These are phyloP conservation scores for Xylaria hypoxylon DNA, from an alignment of 2,329 filamentous ascomycete species.

Conservation along the genomic window DNA sequence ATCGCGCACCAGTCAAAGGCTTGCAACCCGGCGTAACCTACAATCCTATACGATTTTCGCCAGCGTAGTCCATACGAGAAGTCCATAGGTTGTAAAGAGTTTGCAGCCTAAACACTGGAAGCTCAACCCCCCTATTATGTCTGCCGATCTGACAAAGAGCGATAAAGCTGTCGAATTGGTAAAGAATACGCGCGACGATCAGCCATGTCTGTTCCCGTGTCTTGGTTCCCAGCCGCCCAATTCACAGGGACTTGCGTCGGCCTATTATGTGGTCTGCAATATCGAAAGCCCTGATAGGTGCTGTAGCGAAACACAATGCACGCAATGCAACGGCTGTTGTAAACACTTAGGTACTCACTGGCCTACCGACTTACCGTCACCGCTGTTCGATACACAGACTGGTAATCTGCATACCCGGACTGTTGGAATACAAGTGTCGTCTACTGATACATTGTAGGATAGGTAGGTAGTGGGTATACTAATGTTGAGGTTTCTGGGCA, in stretches of 20 bases:
- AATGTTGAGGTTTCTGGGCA: slow-evolving; percentile 12
- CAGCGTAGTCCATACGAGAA: neutral
- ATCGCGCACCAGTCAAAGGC: slow-evolving; percentile 29
- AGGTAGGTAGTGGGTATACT: neutral
- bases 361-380: slow-evolving; percentile 5
- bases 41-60: slow-evolving; percentile 8
- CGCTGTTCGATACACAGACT: neutral
- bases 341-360: neutral
- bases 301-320: neutral
- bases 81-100: slow-evolving; percentile 3
- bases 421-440: neutral
- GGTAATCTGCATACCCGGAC: neutral
- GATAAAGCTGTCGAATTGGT: neutral
- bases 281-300: slow-evolving; percentile 3
- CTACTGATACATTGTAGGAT: too few species aligned
- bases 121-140: slow-evolving; percentile 24
- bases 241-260: neutral
- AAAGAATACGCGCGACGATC: slow-evolving; percentile 25
- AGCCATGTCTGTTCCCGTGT: neutral
- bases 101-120: slow-evolving; percentile 20
- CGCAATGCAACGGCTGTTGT: slow-evolving; percentile 1
- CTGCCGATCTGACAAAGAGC: slow-evolving; percentile 16
- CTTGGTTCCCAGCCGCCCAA: slow-evolving; percentile 3
- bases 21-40: slow-evolving; percentile 6
- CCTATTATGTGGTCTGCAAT: neutral